Evolutionary conservation across 306 rosid genomes (phyloP).

Genomic region (Amphicarpaea edgeworthii): DNA sequence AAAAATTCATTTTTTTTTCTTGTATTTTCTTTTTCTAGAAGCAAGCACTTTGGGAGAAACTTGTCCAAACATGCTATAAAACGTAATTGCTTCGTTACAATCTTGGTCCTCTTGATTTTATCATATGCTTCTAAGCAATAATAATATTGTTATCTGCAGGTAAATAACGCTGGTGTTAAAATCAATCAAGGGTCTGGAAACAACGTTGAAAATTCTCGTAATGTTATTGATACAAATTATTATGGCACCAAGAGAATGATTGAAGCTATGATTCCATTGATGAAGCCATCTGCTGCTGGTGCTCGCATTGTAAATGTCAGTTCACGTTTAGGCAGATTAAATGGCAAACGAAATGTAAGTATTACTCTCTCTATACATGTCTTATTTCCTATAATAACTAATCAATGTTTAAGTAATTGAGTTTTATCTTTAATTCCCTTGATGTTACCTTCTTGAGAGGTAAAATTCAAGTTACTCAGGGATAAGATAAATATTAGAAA

Average conservation of each 20-base stretch:
- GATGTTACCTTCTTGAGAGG: not conserved
- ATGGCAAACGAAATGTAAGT: constrained; percentile 85
- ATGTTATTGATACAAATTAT: constrained; percentile 78
- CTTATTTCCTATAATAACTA: too few relatives aligned
- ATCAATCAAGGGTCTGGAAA: constrained; percentile 76
- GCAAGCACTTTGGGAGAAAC: too few relatives aligned
- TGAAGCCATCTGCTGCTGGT: constrained; percentile 82
- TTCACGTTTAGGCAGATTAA: constrained; percentile 78
- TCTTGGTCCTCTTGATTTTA: not conserved
- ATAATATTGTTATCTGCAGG: constrained; percentile 54
- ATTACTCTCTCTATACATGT: too few relatives aligned
- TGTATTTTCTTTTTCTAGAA: too few relatives aligned
- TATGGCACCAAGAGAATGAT: constrained; percentile 84
- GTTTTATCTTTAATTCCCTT: too few relatives aligned
- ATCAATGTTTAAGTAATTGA: not conserved
- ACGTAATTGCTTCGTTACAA: constrained; percentile 1
- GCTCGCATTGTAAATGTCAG: constrained; percentile 86
- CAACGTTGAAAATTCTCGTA: constrained; percentile 65
- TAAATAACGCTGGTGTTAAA: constrained; percentile 89
- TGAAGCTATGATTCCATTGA: constrained; percentile 85
- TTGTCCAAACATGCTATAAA: too few relatives aligned
- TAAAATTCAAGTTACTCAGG: not conserved
- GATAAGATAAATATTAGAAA: too few relatives aligned
- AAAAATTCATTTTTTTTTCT: too few relatives aligned
- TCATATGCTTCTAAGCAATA: constrained; percentile 20